phyloP scores from a whole-genome alignment of 768 basidiomycete species.

The Leccinum rimulosum region DNA sequence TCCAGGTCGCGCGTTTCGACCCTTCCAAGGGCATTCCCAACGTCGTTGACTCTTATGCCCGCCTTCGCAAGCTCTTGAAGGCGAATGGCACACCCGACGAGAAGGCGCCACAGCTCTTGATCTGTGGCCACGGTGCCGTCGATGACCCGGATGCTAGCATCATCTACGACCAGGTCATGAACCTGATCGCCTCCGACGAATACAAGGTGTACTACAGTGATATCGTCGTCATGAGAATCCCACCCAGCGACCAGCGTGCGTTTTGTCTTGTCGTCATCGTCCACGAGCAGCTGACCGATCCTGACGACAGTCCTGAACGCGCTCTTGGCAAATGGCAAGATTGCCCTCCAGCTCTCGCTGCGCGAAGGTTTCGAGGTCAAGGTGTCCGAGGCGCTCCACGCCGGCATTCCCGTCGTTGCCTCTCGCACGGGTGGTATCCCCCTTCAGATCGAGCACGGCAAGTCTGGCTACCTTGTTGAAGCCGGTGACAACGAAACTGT shows the following conservation, averaged over 20 bases:
- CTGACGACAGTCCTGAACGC: constrained; percentile 69
- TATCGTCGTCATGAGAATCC: constrained; percentile 75
- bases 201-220: constrained; percentile 57
- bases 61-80: constrained; percentile 69
- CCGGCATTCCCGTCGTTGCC: constrained; percentile 84
- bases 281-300: constrained; percentile 2
- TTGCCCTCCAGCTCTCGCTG: constrained; percentile 87
- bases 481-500: constrained; percentile 75
- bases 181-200: constrained; percentile 49
- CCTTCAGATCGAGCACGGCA: constrained; percentile 83
- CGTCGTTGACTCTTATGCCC: constrained; percentile 84
- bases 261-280: constrained; percentile 7
- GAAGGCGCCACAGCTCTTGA: constrained; percentile 68
- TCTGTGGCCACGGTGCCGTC: constrained; percentile 91
- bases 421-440: constrained; percentile 90
- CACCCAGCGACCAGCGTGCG: constrained; percentile 82
- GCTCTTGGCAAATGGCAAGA: constrained; percentile 84
- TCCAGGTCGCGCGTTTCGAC: constrained; percentile 95
- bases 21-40: constrained; percentile 81
- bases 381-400: constrained; percentile 91
- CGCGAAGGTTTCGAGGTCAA: constrained; percentile 98
- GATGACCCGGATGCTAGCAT: constrained; percentile 95
- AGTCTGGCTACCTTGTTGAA: constrained; percentile 82
- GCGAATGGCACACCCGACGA: constrained; percentile 44
- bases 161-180: constrained; percentile 79